Evolutionary conservation across 2,329 filamentous ascomycete species (phyloP), one percentile per base, ranked within the genome.

Genomic region (Arthrobotrys musiformis): DNA sequence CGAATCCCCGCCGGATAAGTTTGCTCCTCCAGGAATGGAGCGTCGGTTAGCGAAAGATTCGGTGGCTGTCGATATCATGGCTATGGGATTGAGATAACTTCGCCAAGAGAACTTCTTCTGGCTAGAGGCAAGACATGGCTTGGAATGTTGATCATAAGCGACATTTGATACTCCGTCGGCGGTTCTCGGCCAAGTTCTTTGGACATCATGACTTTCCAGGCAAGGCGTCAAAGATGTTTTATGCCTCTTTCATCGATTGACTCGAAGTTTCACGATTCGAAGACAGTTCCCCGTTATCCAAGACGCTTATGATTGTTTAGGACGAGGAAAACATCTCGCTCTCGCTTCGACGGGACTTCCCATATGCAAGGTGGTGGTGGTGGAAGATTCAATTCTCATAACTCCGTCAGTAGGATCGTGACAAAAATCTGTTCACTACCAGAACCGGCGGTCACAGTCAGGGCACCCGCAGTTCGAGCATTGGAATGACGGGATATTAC

Each of bases 1-100:
- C 66, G 73, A 70, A 61, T 67, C 66, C 60, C 61, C 60, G 61
- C 66, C 66, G 73, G 72, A 77, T 61, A 54, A 42, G 73, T 70
- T 70, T 77, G 22, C 73, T 60, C 60, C 73, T 70, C 66, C 24
- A 66, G 66, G 73, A 62, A 54, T 70, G 66, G 66, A 28, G 17
- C 33, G 30, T 2, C 5, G n/a, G 52, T 63, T 35, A 70, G 33
- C 50, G 50, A 66, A 56, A 62, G 58, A 60, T 63, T 5, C 35
- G 50, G 15, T 28, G 19, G 28, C 37, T 9, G 44, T 37, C 28
- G 42, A 52, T 42, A 54, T 67, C 33, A 60, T 68, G 61, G 52
- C 26, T 17, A 50, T 48, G 48, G 40, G 44, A 26, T 52, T 40
- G 48, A 40, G 5, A 26, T 46, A 46, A 42, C 35, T 30, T 9